Base-by-base conservation (phyloP, 352 stramenopile species). In the Phytophthora sansomeana region DNA sequence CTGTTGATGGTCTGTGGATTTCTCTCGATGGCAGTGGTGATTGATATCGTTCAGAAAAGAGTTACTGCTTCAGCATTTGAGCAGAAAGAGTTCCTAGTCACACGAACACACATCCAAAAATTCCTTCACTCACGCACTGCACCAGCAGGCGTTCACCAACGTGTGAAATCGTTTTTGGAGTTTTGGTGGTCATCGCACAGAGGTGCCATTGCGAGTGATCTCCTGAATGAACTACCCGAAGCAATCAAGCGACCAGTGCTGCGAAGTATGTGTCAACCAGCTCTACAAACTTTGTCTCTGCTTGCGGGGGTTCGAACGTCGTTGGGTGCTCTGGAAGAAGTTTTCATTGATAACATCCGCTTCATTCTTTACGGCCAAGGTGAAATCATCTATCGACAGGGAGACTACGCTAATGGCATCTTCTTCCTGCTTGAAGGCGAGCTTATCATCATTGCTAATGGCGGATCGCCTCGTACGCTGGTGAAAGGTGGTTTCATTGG, bases 111-210 rank as follows among this genome's bases (percentile, higher is more conserved):
- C 14, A 81, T 91, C 14, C 76, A 88, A 36, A 57, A 70, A 32
- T 91, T 91, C 41, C 64, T 91, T 13, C 70, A 67, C 9, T 83
- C 74, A 0, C 70, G 85, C 35, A 80, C 69, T 10, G 79, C 74
- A 0, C 80, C 82, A 1, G 1, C 75, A 0, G 65, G 70, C 1
- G 73, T 91, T 39, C 69, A 88, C 21, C 77, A 83, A 17, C 80
- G 80, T 0, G 82, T 87, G 0, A 78, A 85, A 35, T 76, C 82
- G 1, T 91, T 89, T 46, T 50, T 91, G 6, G 82, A 91, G 28
- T 91, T 89, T 62, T 91, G 82, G 82, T 91, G 82, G 82, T 85
- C 72, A 7, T 81, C 74, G 0, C 82, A 91, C 50, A 78, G 78
- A 8, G 82, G 82, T 6, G 80, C 82, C 0, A 75, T 87, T n/a